Base-by-base conservation (phyloP, 768 basidiomycete species). In the Suillus sp. region DNA sequence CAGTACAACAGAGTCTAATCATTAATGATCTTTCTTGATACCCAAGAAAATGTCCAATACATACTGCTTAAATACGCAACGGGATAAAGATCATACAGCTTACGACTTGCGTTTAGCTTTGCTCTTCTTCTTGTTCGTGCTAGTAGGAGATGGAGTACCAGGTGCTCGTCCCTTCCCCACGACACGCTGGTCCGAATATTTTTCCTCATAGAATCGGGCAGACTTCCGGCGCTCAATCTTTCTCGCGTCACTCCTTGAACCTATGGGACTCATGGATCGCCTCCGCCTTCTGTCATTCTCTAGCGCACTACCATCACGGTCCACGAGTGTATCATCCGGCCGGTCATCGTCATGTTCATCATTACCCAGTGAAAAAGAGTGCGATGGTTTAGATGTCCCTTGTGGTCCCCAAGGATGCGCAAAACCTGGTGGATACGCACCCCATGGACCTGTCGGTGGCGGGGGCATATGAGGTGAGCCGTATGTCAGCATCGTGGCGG, bases 291-390 rank as follows among this genome's bases (percentile, higher is more conserved):
- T 30, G 22, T 43, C 40, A 20, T 66, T 47, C 9, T 68, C 68
- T 45, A 43, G 59, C 43, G 69, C 70, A 48, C 74, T 74, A 27
- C 68, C 72, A 34, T 75, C 73, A 57, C 30, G 38, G 11, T 30
- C 38, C 27, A 30, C 25, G 2, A 13, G 38, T n/a, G 56, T 57
- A 30, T 57, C 56, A 25, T 55, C 60, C 13, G 16, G 51, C 50
- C 32, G 10, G 30, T 37, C 40, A n/a, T 66, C 58, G 6, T 71
- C 68, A 45, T 45, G 63, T 54, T 71, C 69, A 48, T 74, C 74
- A 27, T 69, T 72, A 35, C 74, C 74, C n/a, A 85, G 66, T 63
- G 73, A 77, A 69, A 89, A 89, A 13, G 86, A 86, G 2, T 88
- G 56, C 22, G 83, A 78, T 32, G 82, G 76, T 4, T 79, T 78